Conservation (phyloP, 2,329 filamentous ascomycete genomes). For the Monilinia laxa region DNA sequence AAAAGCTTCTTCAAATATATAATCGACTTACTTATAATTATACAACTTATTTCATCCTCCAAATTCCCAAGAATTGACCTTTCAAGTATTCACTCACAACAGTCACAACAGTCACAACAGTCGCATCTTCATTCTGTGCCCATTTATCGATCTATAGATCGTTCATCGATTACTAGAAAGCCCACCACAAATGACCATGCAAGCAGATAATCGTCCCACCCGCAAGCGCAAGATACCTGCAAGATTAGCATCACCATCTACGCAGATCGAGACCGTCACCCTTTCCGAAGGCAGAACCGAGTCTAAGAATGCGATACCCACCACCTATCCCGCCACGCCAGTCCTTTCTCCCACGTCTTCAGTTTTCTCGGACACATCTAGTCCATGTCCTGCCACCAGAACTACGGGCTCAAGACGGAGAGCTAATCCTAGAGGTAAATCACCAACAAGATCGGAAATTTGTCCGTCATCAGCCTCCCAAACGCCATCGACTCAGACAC, state of each 20-base stretch:
- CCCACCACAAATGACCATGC: neutral
- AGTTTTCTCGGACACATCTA: neutral
- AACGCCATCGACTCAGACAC: neutral
- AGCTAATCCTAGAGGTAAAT: neutral
- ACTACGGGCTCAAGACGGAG: neutral
- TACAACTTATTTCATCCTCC: neutral
- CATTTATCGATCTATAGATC: neutral
- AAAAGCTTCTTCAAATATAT: neutral
- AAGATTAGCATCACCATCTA: neutral
- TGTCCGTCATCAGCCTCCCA: accelerated
- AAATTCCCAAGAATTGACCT: neutral
- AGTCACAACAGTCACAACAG: neutral
- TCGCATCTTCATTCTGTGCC: neutral
- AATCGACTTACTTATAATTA: neutral
- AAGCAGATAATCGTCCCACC: neutral
- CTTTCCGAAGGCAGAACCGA: neutral
- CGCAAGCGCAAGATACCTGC: neutral
- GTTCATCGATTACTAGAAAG: neutral
- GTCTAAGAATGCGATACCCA: too few relatives aligned
- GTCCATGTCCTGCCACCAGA: neutral
- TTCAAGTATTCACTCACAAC: neutral
- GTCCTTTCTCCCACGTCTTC: neutral
- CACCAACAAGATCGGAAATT: neutral
- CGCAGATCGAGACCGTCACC: neutral
- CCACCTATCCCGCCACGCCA: neutral